Percentiles rank a stretch among this genome's conserved stretches.
Evolutionary conservation across 2,329 filamentous ascomycete species (phyloP).

Genomic region (Trichophyton schoenleinii): DNA sequence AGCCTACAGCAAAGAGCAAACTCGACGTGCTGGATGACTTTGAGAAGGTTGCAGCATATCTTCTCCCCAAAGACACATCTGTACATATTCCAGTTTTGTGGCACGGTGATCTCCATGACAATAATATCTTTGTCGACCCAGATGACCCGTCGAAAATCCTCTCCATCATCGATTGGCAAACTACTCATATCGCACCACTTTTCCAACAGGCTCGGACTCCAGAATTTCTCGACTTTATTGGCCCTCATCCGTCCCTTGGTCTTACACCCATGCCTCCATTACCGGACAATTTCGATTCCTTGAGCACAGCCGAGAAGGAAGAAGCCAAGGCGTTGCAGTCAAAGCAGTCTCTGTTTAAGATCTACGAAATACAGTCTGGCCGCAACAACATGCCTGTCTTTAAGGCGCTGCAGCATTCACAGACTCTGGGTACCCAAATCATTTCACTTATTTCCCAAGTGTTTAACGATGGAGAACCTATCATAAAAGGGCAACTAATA

Average conservation of each 20-base stretch:
- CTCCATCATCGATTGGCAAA: background rate
- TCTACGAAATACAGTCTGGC: conserved; percentile 4
- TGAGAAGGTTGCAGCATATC: background rate
- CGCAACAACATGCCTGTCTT: conserved; percentile 5
- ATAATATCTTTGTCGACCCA: background rate
- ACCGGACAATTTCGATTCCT: background rate
- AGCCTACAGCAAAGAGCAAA: background rate
- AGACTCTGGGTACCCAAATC: conserved; percentile 1
- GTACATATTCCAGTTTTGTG: background rate
- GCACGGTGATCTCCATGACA: background rate
- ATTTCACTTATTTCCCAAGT: conserved; percentile 4
- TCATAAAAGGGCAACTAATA: background rate
- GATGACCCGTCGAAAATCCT: background rate
- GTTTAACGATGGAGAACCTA: conserved; percentile 6
- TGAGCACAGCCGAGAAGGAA: background rate
- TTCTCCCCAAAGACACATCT: background rate
- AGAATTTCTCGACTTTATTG: background rate
- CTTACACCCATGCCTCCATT: background rate
- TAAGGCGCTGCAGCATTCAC: conserved; percentile 1
- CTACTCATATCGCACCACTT: background rate
- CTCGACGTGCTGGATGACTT: background rate
- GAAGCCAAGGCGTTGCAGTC: background rate
- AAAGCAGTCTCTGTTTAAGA: conserved; percentile 5
- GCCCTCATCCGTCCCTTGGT: background rate
- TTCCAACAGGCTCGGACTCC: background rate